These are phyloP conservation scores for Calonectria pseudoturangicola DNA, from an alignment of 2,329 filamentous ascomycete genomes.

Conservation along the genomic window DNA sequence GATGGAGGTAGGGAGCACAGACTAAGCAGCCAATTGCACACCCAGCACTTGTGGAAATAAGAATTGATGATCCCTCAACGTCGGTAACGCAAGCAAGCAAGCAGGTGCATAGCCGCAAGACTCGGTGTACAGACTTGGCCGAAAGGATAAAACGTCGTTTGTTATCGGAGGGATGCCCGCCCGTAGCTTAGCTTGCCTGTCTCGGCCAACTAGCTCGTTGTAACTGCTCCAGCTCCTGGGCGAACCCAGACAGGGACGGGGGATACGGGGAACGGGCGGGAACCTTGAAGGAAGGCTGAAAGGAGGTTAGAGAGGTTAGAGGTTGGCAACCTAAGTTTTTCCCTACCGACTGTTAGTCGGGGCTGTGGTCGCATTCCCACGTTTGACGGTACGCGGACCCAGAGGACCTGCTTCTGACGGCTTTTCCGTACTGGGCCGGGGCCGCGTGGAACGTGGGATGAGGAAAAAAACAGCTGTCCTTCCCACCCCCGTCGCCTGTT, in stretches of 20 bases:
- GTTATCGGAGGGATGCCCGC: constrained; percentile 32
- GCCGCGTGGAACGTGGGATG: constrained; percentile 35
- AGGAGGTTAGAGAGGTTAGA: constrained; percentile 33
- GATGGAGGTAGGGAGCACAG: not conserved
- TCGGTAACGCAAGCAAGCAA: constrained; percentile 26
- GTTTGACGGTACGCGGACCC: constrained; percentile 26
- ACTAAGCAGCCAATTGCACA: constrained; percentile 1
- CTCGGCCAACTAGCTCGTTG: constrained; percentile 30
- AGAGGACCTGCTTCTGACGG: not conserved
- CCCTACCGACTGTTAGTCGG: constrained; percentile 12
- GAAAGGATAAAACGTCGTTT: constrained; percentile 22
- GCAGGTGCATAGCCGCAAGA: constrained; percentile 2
- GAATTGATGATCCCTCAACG: constrained; percentile 14
- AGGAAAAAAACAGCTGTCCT: constrained; percentile 26
- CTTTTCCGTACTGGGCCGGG: constrained; percentile 16
- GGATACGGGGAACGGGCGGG: constrained; percentile 33
- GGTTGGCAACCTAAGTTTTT: constrained; percentile 30
- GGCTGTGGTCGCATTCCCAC: constrained; percentile 16
- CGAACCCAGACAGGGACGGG: constrained; percentile 40
- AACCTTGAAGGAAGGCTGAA: constrained; percentile 38
- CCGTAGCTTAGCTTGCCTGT: constrained; percentile 26
- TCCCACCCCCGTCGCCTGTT: constrained; percentile 7
- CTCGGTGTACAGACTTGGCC: constrained; percentile 24
- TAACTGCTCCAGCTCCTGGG: constrained; percentile 35
- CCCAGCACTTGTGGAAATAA: not conserved